phyloP scores from a whole-genome alignment of 257 asterid species.

The Schizonepeta tenuifolia region DNA sequence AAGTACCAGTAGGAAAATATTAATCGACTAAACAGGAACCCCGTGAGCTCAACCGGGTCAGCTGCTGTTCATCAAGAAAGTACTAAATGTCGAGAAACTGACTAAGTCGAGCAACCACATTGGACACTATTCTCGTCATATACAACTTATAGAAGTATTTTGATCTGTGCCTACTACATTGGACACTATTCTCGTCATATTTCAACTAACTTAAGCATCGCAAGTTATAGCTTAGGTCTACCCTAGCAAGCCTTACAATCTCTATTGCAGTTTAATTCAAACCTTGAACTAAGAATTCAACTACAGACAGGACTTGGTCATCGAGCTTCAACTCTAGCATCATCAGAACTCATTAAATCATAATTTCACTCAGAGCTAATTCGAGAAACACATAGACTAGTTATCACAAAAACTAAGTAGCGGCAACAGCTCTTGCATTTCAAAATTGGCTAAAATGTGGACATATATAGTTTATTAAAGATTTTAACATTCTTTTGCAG shows the following conservation, averaged over 20 bases:
- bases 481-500: background rate
- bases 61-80: background rate
- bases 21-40: background rate
- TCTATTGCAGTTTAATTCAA: background rate
- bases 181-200: background rate
- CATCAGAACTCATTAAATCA: background rate
- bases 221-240: background rate
- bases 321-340: too few species aligned
- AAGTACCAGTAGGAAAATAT: too few species aligned
- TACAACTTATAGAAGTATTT: too few species aligned
- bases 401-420: background rate
- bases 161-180: too few species aligned
- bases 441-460: background rate
- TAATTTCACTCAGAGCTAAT: background rate
- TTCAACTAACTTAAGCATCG: background rate
- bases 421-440: background rate
- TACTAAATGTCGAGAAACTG: background rate
- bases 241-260: background rate
- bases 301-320: background rate
- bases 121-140: background rate
- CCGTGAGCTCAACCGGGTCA: background rate
- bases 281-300: background rate
- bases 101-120: background rate
- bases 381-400: background rate
- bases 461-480: background rate